Conservation (phyloP, 2,329 filamentous ascomycete species). For the Thyridium curvatum region DNA sequence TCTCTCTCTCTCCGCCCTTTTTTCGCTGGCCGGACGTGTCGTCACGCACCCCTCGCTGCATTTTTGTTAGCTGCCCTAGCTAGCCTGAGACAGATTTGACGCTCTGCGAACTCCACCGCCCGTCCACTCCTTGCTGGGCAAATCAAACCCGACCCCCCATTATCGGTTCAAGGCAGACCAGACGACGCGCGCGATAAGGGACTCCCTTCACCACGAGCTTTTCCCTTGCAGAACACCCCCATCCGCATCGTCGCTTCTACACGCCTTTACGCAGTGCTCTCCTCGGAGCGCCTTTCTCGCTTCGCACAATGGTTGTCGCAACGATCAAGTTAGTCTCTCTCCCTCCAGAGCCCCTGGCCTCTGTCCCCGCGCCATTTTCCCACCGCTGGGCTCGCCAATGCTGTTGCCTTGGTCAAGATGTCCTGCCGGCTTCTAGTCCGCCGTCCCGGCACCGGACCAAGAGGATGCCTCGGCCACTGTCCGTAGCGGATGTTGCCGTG, state of each 20-base stretch:
- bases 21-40: no score
- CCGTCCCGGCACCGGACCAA: no score
- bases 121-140: no score
- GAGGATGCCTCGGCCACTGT: no score
- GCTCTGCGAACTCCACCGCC: no score
- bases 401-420: conserved; percentile 2
- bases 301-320: conserved; percentile 53
- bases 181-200: neutral
- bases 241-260: conserved; percentile 7
- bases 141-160: conserved; percentile 1
- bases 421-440: no score
- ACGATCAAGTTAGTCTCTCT: conserved; percentile 52
- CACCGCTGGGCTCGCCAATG: conserved; percentile 8
- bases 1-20: no score
- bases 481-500: no score
- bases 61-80: no score
- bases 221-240: conserved; percentile 6
- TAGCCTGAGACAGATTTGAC: no score
- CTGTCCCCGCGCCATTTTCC: conserved; percentile 3
- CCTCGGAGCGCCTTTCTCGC: conserved; percentile 27
- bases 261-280: conserved; percentile 22
- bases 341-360: neutral
- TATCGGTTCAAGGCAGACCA: neutral
- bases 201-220: conserved; percentile 3
- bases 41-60: no score